These are phyloP conservation scores for Neurospora sp. DNA, from an alignment of 495 filamentous ascomycete species.

Conservation along the genomic window DNA sequence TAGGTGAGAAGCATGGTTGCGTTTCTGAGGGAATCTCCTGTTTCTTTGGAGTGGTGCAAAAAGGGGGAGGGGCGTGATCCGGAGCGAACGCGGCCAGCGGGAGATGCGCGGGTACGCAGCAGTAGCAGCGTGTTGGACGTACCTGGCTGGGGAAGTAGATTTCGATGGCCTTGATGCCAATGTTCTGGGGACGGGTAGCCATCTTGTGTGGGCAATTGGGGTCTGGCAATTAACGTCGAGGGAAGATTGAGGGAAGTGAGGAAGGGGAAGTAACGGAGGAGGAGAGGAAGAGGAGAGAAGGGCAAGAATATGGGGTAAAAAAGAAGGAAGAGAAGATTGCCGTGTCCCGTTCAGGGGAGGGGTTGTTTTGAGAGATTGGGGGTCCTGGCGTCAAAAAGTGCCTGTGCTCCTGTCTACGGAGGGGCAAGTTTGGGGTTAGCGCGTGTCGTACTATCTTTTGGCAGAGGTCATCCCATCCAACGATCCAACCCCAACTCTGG, in stretches of 20 bases:
- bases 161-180: slow-evolving; percentile 99
- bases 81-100: background rate
- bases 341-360: background rate
- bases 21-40: background rate
- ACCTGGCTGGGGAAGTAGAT: slow-evolving; percentile 97
- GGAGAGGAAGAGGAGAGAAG: background rate
- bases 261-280: slow-evolving; percentile 4
- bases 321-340: background rate
- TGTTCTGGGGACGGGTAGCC: slow-evolving; percentile 85
- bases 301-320: background rate
- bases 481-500: background rate
- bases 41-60: background rate
- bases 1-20: background rate
- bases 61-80: background rate
- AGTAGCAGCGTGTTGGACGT: slow-evolving; percentile 21
- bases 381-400: background rate
- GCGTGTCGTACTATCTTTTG: background rate
- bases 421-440: background rate
- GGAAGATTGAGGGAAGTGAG: background rate
- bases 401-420: background rate
- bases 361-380: background rate
- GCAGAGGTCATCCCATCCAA: background rate
- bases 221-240: background rate
- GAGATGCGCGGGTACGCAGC: background rate
- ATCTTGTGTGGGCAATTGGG: slow-evolving; percentile 40